Evolutionary conservation across 2,329 filamentous ascomycete genomes (phyloP).

Genomic region (Hymenoscyphus fraxineus): DNA sequence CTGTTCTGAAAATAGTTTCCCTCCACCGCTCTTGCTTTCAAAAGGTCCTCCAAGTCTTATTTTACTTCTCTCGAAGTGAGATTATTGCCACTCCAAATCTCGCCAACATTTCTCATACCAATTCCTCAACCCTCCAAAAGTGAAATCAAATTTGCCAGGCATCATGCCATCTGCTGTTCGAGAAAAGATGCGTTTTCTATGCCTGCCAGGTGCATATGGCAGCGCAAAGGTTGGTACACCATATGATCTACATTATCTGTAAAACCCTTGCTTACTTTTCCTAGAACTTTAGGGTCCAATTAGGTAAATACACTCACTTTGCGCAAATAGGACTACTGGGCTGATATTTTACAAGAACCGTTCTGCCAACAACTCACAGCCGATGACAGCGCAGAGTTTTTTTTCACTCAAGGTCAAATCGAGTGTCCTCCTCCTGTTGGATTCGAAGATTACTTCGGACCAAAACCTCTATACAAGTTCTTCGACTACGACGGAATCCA

Average conservation of each 20-base stretch:
- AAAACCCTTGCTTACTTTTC: neutral
- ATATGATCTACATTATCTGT: slow-evolving; percentile 6
- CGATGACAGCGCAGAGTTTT: slow-evolving; percentile 44
- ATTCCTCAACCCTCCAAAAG: neutral
- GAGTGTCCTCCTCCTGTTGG: slow-evolving; percentile 46
- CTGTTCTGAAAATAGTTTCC: neutral
- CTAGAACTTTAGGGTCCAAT: slow-evolving; percentile 54
- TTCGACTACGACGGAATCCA: slow-evolving; percentile 44
- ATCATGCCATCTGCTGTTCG: neutral
- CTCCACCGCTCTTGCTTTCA: neutral
- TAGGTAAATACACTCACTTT: slow-evolving; percentile 37
- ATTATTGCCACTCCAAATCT: neutral
- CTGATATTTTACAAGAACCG: slow-evolving; percentile 36
- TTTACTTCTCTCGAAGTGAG: neutral
- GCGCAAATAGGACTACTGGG: neutral
- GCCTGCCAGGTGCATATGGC: slow-evolving; percentile 54
- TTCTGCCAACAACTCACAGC: slow-evolving; percentile 45
- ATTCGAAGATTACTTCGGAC: slow-evolving; percentile 48
- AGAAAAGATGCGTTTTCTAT: slow-evolving; percentile 51
- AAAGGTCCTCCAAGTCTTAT: neutral
- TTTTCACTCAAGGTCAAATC: slow-evolving; percentile 49
- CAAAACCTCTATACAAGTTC: slow-evolving; percentile 41
- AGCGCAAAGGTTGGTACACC: slow-evolving; percentile 46
- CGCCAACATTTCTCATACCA: neutral
- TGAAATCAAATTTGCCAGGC: neutral